phyloP scores from a whole-genome alignment of 208 protist species.

The Trypanosoma scelopori region DNA sequence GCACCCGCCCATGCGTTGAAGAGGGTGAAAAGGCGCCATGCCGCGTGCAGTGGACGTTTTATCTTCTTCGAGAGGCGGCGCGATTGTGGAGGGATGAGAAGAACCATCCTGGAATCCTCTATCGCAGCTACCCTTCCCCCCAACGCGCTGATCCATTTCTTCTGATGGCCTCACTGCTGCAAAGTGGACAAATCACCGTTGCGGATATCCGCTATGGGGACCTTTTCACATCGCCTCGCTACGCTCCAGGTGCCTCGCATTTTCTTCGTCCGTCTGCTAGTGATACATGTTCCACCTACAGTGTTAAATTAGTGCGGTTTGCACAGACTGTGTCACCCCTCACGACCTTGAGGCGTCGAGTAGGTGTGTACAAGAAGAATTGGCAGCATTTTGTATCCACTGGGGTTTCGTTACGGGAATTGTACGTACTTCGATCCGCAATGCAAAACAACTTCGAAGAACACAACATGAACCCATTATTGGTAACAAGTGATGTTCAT shows the following conservation, averaged over 20 bases:
- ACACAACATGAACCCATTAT: conserved; percentile 55
- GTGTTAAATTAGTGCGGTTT: not conserved
- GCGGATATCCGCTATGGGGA: conserved; percentile 30
- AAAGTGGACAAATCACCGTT: conserved; percentile 29
- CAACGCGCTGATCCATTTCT: conserved; percentile 57
- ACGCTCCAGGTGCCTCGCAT: conserved; percentile 18
- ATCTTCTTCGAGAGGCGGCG: conserved; percentile 30
- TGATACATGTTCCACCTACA: conserved; percentile 17
- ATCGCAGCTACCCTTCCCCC: conserved; percentile 33
- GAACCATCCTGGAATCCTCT: conserved; percentile 16
- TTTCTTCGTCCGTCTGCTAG: conserved; percentile 4
- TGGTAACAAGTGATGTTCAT: conserved; percentile 64
- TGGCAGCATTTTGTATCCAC: conserved; percentile 22
- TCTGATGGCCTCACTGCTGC: conserved; percentile 42
- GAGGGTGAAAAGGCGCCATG: conserved; percentile 3
- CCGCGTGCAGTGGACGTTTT: conserved; percentile 13
- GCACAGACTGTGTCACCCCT: not conserved
- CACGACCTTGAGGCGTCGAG: not conserved
- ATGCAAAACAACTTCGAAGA: conserved; percentile 44
- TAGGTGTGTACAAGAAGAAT: conserved; percentile 2
- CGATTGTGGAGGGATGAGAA: conserved; percentile 24
- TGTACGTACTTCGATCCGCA: conserved; percentile 37
- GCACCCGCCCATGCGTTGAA: conserved; percentile 6
- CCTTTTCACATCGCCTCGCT: conserved; percentile 29
- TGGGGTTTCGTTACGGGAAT: conserved; percentile 16